Conservation (phyloP, 768 basidiomycete species). For the Brasilioporus rufonigricans region DNA sequence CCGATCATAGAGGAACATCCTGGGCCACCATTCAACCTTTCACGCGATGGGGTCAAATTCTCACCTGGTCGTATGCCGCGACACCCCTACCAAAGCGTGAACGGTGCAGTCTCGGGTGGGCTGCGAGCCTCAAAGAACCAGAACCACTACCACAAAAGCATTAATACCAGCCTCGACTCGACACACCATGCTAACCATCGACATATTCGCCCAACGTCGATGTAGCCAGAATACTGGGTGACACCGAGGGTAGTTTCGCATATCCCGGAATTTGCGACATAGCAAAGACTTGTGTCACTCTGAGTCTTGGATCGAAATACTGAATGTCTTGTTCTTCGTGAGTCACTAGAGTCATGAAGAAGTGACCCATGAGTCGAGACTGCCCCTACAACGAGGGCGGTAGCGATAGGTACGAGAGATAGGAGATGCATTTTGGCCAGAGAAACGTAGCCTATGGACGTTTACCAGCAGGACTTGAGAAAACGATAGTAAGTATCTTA, state of each 20-base stretch:
- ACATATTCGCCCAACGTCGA: slow-evolving; percentile 57
- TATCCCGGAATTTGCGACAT: slow-evolving; percentile 57
- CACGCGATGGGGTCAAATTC: too few relatives aligned
- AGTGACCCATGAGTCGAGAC: too few relatives aligned
- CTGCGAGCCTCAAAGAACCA: slow-evolving; percentile 71
- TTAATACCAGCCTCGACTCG: neutral
- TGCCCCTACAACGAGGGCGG: too few relatives aligned
- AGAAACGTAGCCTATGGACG: too few relatives aligned
- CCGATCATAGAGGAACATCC: slow-evolving; percentile 66
- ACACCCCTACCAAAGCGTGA: slow-evolving; percentile 59
- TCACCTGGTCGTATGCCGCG: neutral
- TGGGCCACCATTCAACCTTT: slow-evolving; percentile 60
- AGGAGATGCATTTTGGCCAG: too few relatives aligned
- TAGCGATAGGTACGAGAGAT: too few relatives aligned
- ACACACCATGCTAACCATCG: slow-evolving; percentile 41
- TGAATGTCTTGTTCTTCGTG: neutral
- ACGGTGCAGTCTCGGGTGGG: slow-evolving; percentile 58
- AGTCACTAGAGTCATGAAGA: too few relatives aligned
- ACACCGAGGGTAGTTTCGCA: slow-evolving; percentile 67
- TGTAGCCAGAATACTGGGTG: slow-evolving; percentile 56
- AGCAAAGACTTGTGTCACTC: slow-evolving; percentile 38
- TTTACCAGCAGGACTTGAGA: too few relatives aligned
- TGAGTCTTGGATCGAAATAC: slow-evolving; percentile 18
- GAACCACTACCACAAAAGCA: slow-evolving; percentile 51
- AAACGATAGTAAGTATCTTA: too few relatives aligned